These are phyloP conservation scores for Myxozyma mucilagina DNA, from an alignment of 805 yeast genomes.

Conservation along the genomic window DNA sequence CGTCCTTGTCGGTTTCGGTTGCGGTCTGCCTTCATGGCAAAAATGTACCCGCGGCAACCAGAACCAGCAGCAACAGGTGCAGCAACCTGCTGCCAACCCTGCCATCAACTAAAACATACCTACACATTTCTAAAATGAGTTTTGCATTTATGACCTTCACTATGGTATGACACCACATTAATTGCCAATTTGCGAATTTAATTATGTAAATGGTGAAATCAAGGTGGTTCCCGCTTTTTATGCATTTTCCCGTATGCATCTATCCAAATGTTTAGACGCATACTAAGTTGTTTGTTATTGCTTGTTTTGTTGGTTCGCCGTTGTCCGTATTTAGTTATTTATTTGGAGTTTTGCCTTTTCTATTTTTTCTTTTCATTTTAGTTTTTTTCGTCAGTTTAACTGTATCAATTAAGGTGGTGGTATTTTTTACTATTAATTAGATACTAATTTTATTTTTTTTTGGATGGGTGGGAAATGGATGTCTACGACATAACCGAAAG, in stretches of 20 bases:
- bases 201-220: neutral
- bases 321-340: neutral
- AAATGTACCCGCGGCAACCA: conserved; percentile 23
- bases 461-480: too few species aligned
- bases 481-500: too few species aligned
- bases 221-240: neutral
- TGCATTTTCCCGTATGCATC: neutral
- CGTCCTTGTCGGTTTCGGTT: conserved; percentile 32
- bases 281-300: neutral
- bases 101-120: too few species aligned
- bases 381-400: neutral
- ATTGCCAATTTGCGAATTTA: too few species aligned
- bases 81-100: too few species aligned
- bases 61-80: conserved; percentile 8
- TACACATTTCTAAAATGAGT: too few species aligned
- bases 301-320: neutral
- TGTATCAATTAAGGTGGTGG: neutral
- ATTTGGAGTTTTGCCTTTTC: neutral
- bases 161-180: too few species aligned
- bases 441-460: neutral
- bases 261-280: neutral
- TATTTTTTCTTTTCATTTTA: neutral
- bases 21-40: conserved; percentile 33
- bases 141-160: too few species aligned
- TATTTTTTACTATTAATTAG: too few species aligned